A percentile compares a stretch with the other conserved stretches of the same genome.
Conservation (phyloP, 208 protist species). For the Crithidia acanthocephali region DNA sequence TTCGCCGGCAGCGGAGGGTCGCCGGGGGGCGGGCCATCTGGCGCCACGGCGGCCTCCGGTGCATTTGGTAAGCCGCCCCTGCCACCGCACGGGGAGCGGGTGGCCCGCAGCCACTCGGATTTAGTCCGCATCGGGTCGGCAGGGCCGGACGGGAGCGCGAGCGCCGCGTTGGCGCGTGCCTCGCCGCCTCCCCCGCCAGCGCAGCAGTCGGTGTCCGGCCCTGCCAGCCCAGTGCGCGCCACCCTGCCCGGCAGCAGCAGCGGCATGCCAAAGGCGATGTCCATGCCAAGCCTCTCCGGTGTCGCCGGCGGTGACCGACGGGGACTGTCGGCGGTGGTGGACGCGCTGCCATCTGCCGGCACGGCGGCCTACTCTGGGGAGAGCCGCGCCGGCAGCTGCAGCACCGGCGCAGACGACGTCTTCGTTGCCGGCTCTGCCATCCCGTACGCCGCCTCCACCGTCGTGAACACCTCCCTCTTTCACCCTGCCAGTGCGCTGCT, state of each 20-base stretch:
- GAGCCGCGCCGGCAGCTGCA: background rate
- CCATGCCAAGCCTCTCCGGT: background rate
- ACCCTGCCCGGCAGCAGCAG: background rate
- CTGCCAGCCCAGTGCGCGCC: background rate
- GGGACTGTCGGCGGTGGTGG: background rate
- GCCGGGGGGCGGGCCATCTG: background rate
- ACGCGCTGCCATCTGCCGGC: background rate
- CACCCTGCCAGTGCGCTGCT: slow-evolving; percentile 41
- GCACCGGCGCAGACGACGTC: slow-evolving; percentile 3
- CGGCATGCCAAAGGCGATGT: background rate
- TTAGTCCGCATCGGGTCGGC: background rate
- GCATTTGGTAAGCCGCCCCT: slow-evolving; percentile 14
- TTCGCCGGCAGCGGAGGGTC: background rate
- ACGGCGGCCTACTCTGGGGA: background rate
- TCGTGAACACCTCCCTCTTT: slow-evolving; percentile 57
- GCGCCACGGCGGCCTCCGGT: background rate
- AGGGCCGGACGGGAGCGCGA: background rate
- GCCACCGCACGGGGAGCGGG: slow-evolving; percentile 20
- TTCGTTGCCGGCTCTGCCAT: slow-evolving; percentile 10
- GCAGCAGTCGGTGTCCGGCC: background rate
- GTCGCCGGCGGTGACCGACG: background rate
- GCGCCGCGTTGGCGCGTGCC: background rate
- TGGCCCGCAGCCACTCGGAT: slow-evolving; percentile 15
- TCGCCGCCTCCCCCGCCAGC: background rate
- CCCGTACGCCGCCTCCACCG: slow-evolving; percentile 20